These are phyloP conservation scores for Acer campestre DNA, from an alignment of 345 rosid genomes.

Conservation along the genomic window DNA sequence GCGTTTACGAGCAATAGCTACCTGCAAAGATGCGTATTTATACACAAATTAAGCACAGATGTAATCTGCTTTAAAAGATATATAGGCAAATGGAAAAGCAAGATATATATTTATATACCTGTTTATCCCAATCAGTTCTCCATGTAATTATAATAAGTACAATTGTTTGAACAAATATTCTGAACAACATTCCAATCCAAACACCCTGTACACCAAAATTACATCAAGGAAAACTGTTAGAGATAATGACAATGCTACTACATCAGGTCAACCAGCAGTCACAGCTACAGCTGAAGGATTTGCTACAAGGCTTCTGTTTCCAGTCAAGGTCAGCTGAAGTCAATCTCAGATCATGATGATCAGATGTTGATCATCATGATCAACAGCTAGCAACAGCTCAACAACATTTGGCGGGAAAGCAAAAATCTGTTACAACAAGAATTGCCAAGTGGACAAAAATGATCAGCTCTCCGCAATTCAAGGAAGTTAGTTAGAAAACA, in stretches of 20 bases:
- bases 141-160: conserved; percentile 54
- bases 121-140: conserved; percentile 79
- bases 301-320: background rate
- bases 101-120: conserved; percentile 34
- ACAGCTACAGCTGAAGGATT: too few relatives aligned
- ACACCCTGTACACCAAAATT: conserved; percentile 53
- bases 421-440: too few relatives aligned
- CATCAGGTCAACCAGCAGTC: too few relatives aligned
- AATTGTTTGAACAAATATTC: conserved; percentile 30
- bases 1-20: background rate
- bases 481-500: too few relatives aligned
- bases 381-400: too few relatives aligned
- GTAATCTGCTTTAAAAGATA: background rate
- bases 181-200: conserved; percentile 69
- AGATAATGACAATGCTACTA: too few relatives aligned
- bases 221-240: background rate
- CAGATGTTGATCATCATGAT: too few relatives aligned
- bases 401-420: too few relatives aligned
- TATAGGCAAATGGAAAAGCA: background rate
- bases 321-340: too few relatives aligned
- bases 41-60: background rate
- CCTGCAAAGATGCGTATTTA: conserved; percentile 5
- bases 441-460: too few relatives aligned
- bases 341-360: too few relatives aligned
- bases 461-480: too few relatives aligned